Evolutionary conservation across 2,329 filamentous ascomycete species (phyloP), one percentile per base, ranked within the genome.

Genomic region (Paraphoma sp.): DNA sequence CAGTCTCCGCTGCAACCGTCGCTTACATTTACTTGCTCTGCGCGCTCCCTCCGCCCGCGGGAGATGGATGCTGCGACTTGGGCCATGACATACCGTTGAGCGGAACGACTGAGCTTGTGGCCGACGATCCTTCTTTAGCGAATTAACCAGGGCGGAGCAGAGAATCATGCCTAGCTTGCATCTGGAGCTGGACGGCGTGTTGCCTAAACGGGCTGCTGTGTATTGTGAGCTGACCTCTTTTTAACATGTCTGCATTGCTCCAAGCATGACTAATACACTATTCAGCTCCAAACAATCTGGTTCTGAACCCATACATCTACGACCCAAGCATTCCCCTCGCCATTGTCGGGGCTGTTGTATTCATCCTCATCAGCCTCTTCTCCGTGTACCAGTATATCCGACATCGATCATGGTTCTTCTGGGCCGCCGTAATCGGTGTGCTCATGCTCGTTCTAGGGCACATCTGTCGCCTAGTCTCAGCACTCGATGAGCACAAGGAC

Each of bases 361-460:
- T 84, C 56, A 62, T 68, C 9, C 44, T 78, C 30, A 68, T 78
- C 2, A 70, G 70, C 48, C 16, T 56, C 48, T 60, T 69, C 46
- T 70, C 72, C 11, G 42, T 73, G 36, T 73, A 74, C 47, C 72
- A 75, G 52, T 74, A 70, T 53, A 51, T 74, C 33, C 72, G 72
- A n/a, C 64, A 74, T 41, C 65, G 65, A 36, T 70, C 73, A 59
- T 76, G 70, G 67, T 76, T 76, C 56, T 74, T 75, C 64, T 75
- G 72, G 72, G 64, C 72, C 0, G 67, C 68, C 48, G 62, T 75
- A 42, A 71, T 73, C 50, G 72, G 62, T 49, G 62, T 76, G 5
- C 8, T 71, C 18, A 75, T 85, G 66, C 82, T 86, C 63, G 69
- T 74, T 0, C 73, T 86, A 17, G 84, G 84, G 14, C 86, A 86